Base-by-base conservation (phyloP, 805 yeast genomes). In the Danielia oregonensis region DNA sequence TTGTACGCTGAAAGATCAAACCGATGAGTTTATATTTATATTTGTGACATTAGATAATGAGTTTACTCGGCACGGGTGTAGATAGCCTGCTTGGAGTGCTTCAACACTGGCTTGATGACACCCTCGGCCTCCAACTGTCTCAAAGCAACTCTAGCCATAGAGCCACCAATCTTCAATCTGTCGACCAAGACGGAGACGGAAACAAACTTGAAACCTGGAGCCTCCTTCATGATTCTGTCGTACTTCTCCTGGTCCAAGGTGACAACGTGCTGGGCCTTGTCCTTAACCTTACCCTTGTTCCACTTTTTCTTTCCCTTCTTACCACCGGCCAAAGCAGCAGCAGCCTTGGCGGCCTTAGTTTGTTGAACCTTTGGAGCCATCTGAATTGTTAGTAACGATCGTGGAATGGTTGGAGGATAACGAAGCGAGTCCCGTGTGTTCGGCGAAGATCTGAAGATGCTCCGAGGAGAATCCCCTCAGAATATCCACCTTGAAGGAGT, bases 321-420 rank as follows among this genome's bases (percentile, higher is more conserved):
- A 83, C 97, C 96, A 85, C 97, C 97, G 72, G 97, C 96, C 83
- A 87, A 79, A 73, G 97, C 97, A 79, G 97, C 97, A 67, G 97
- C 97, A 68, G 96, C 96, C 81, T 91, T 91, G 68, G 96, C 97
- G 75, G 97, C 97, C 80, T 91, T 91, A 67, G 96, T 84, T 75
- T 87, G 89, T 82, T 91, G 97, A 78, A 86, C 78, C 79, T 91
- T 91, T 80, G 96, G 96, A 75, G 97, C 96, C 97, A 91, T 87
- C 49, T 46, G 16, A 3, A 17, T 26, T 10, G 36, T 39, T 41
- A 41, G 44, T 41, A 32, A 19, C n/a, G 15, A 23, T n/a, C 14
- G 15, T n/a, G 13, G 5, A 5, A 18, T 26, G 17, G 11, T 26
- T 12, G 14, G 6, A 11, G 16, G 9, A 25, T 25, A n/a, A n/a